phyloP scores from a whole-genome alignment of 192 early-diverging fungal genomes.

The Backusella sp. region DNA sequence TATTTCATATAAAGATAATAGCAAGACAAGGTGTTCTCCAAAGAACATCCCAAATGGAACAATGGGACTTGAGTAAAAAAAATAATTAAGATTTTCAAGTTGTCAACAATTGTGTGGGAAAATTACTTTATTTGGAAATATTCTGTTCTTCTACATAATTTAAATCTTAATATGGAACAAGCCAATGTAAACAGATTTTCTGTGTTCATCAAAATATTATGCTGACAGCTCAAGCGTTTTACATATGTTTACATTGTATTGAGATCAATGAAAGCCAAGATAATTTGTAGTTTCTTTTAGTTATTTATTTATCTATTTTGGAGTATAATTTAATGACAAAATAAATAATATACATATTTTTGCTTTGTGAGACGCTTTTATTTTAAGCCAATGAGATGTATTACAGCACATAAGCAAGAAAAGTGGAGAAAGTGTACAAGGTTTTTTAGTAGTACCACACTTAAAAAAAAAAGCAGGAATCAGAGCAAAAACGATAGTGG shows the following conservation, averaged over 20 bases:
- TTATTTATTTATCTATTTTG: neutral
- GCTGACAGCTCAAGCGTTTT: neutral
- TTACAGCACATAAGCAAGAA: neutral
- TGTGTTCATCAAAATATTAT: neutral
- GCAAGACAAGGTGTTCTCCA: too few relatives aligned
- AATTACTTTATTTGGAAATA: neutral
- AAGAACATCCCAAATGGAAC: too few relatives aligned
- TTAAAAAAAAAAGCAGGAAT: neutral
- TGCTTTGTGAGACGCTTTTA: neutral
- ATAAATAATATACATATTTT: neutral
- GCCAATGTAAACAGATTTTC: neutral
- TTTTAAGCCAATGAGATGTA: neutral
- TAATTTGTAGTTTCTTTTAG: neutral
- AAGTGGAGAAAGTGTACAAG: neutral
- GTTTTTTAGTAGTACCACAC: neutral
- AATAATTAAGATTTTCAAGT: neutral
- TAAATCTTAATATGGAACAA: neutral
- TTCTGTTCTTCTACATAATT: neutral
- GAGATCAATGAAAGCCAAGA: neutral
- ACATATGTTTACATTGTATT: neutral
- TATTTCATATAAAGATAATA: too few relatives aligned
- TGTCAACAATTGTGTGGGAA: constrained; percentile 1
- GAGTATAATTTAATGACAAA: neutral
- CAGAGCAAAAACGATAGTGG: neutral
- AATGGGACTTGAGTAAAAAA: neutral